A percentile compares a stretch with the other conserved stretches of the same genome.
These are phyloP conservation scores for Radiomyces spectabilis DNA, from an alignment of 192 early-diverging fungal genomes.

Conservation along the genomic window DNA sequence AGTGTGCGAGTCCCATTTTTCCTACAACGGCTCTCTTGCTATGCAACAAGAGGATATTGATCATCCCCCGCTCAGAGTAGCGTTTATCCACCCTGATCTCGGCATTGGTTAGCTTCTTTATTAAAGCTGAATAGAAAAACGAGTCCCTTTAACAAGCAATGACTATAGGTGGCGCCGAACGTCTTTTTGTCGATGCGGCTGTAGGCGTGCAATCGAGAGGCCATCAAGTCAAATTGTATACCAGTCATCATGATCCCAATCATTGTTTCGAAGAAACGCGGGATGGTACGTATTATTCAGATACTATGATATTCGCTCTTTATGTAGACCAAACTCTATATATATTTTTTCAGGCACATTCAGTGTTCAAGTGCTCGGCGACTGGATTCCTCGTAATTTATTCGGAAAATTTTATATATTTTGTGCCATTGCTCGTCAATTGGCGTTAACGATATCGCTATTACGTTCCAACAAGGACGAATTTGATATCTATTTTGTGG, in stretches of 20 bases:
- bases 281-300: constrained; percentile 45
- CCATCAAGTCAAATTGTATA: constrained; percentile 76
- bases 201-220: constrained; percentile 71
- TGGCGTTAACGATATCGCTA: constrained; percentile 57
- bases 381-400: constrained; percentile 66
- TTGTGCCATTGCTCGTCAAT: constrained; percentile 73
- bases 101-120: constrained; percentile 64
- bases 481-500: constrained; percentile 77
- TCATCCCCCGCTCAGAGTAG: constrained; percentile 42
- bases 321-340: not conserved
- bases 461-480: constrained; percentile 30
- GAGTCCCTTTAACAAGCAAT: not conserved
- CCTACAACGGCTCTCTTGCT: no score
- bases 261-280: constrained; percentile 92
- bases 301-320: not conserved
- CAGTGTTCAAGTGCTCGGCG: constrained; percentile 60
- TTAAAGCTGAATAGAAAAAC: not conserved
- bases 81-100: constrained; percentile 89
- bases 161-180: constrained; percentile 79
- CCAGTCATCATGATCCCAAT: constrained; percentile 79
- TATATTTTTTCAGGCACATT: constrained; percentile 58
- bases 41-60: no score
- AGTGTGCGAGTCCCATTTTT: no score
- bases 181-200: constrained; percentile 90
- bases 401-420: constrained; percentile 70